Evolutionary conservation across 306 rosid genomes (phyloP), one percentile per base, ranked within the genome.

Genomic region (Chamaecrista fasciculata): DNA sequence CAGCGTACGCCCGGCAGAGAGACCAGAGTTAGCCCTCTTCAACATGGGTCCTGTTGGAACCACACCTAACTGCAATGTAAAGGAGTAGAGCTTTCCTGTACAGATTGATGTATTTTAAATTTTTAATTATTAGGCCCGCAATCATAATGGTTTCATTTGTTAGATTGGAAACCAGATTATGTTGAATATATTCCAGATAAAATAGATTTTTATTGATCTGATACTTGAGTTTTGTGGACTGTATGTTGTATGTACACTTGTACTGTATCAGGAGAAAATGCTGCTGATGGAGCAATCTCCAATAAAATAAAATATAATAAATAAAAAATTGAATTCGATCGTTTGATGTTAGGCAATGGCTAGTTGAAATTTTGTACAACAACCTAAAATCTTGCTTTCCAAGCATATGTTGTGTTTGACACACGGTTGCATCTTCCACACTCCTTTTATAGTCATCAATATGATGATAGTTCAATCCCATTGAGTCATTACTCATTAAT

Each of bases 71-170:
- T 61, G 76, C 70, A 62, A 62, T 70, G 84, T 79, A 81, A 51
- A 70, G 68, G 84, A 49, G 79, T 78, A 79, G 83, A 34, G 44
- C 62, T 61, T 53, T 65, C 39, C 40, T 85, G 89, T 85, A 85
- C 77, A 85, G 86, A 76, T 79, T 81, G 63, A 73, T 81, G 74
- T 71, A 77, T 63, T 55, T 78, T 80, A 68, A 68, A 66, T 75
- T 63, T 55, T 78, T 80, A 68, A 68, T 70, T 75, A 53, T 48
- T 80, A 62, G 82, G 76, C 42, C 52, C 63, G 28, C 18, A 70
- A 62, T 70, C 62, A 72, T 76, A 69, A 79, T 44, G 76, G 75
- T 62, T 56, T 71, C 50, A 75, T 75, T 81, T 75, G 78, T 75
- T 67, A 60, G 62, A 25, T 68, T 59, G 60, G 79, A 65, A 56